These are phyloP conservation scores for Apostasia ramifera DNA, from an alignment of 106 monocot genomes.

Conservation along the genomic window DNA sequence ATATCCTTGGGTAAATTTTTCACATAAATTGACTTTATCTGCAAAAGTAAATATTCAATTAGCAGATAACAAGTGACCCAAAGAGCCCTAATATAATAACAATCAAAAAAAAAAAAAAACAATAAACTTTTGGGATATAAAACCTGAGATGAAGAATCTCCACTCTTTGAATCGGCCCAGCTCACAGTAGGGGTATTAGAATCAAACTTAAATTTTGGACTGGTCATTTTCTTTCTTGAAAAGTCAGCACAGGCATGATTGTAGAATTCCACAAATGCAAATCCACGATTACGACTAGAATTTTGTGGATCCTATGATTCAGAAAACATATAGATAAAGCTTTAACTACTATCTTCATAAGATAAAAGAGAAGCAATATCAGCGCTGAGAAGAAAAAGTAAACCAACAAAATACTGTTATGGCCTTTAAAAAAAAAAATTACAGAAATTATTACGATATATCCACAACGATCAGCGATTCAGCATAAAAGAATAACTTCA, in stretches of 20 bases:
- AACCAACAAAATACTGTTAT: too few relatives aligned
- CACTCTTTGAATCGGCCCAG: conserved; percentile 85
- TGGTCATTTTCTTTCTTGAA: conserved; percentile 78
- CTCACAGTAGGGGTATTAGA: conserved; percentile 78
- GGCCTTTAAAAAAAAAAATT: too few relatives aligned
- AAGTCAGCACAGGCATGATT: conserved; percentile 96
- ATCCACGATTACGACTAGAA: conserved; percentile 70
- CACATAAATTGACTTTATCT: conserved; percentile 95
- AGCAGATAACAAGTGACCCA: too few relatives aligned
- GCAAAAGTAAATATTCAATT: not conserved
- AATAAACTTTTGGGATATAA: not conserved
- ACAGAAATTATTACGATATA: too few relatives aligned
- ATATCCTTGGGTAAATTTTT: conserved; percentile 90
- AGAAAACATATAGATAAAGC: not conserved
- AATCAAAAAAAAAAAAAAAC: not conserved
- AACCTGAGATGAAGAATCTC: conserved; percentile 64
- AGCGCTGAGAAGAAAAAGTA: too few relatives aligned
- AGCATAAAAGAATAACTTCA: too few relatives aligned
- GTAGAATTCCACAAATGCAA: conserved; percentile 87
- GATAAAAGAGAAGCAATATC: too few relatives aligned
- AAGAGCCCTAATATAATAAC: not conserved
- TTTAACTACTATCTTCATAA: not conserved
- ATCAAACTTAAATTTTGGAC: conserved; percentile 78
- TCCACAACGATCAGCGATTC: too few relatives aligned
- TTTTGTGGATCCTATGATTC: conserved; percentile 56